Base-by-base conservation (phyloP, 192 early-diverging fungal genomes). In the Diversispora eburnea region DNA sequence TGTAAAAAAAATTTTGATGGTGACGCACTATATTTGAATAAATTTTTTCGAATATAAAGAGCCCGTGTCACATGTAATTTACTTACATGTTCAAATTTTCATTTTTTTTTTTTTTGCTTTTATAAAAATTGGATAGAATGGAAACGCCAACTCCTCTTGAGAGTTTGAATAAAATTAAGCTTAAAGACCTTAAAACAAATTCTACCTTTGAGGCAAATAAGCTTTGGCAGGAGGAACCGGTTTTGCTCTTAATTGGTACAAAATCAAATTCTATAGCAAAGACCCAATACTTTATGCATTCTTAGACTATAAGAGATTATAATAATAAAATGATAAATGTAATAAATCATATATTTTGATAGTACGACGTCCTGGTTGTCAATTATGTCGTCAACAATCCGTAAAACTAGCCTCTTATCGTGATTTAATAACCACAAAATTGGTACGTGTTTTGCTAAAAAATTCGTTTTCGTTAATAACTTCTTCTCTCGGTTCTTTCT, bases 361-460 rank as follows among this genome's bases (percentile, higher is more conserved):
- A 70, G 68, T 81, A 45, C 82, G 84, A 7, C 82, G 84, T 0
- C 84, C 84, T 41, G 84, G 84, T 46, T 85, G 84, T 69, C 78
- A 81, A 56, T 79, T 85, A 52, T 85, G 84, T 67, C 80, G 84
- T 45, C 79, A 83, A 25, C 82, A 85, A 57, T 77, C 84, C 17
- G 39, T 59, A 5, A 80, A 76, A 62, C 67, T 81, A 41, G 58
- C 74, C 9, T 75, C 63, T 17, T 43, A 75, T 41, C 76, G 77
- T 22, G 46, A 78, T 2, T 67, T 66, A 51, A 77, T 83, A 58
- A 73, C 79, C 52, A 10, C 75, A 3, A 77, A 57, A 22, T 59
- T 83, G 75, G 78, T 78, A 75, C 17, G 54, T 33, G 25, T 33
- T 33, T 33, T 33, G 25, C 25, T 33, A 43, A 39, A 6, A 10